Evolutionary conservation across 192 early-diverging fungal genomes (phyloP).

Genomic region (Coemansia sp.): DNA sequence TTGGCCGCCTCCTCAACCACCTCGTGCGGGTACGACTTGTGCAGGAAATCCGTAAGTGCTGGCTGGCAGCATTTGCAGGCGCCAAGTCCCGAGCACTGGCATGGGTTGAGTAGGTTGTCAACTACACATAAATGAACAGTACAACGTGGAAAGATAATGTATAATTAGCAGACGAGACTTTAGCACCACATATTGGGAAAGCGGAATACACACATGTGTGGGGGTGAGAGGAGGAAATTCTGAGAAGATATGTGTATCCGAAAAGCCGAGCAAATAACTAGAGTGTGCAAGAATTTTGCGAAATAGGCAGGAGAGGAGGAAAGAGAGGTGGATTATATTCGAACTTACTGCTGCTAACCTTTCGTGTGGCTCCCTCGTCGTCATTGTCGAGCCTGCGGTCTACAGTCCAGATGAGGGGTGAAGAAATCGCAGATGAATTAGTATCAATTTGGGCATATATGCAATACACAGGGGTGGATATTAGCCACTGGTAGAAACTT

Average conservation of each 20-base stretch:
- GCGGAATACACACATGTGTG: background rate
- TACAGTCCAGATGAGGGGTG: background rate
- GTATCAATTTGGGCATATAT: background rate
- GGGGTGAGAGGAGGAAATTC: background rate
- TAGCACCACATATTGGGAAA: too few relatives aligned
- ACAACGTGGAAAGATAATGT: background rate
- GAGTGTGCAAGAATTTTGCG: too few relatives aligned
- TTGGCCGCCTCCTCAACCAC: slow-evolving; percentile 38
- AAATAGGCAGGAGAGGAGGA: too few relatives aligned
- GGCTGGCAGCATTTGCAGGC: slow-evolving; percentile 52
- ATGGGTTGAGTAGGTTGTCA: slow-evolving; percentile 54
- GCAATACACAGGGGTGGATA: too few relatives aligned
- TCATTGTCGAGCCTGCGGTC: slow-evolving; percentile 1
- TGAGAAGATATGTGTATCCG: background rate
- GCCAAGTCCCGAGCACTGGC: slow-evolving; percentile 33
- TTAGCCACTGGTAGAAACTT: too few relatives aligned
- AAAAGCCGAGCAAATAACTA: background rate
- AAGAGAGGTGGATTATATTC: background rate
- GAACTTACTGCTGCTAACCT: slow-evolving; percentile 25
- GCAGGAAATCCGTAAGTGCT: slow-evolving; percentile 35
- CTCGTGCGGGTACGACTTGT: slow-evolving; percentile 31
- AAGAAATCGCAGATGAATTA: background rate
- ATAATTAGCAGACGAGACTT: too few relatives aligned
- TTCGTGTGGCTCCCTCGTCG: background rate
- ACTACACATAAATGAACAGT: slow-evolving; percentile 26